Base-by-base conservation (phyloP, 2,329 filamentous ascomycete genomes). In the Pseudogymnoascus sp. region DNA sequence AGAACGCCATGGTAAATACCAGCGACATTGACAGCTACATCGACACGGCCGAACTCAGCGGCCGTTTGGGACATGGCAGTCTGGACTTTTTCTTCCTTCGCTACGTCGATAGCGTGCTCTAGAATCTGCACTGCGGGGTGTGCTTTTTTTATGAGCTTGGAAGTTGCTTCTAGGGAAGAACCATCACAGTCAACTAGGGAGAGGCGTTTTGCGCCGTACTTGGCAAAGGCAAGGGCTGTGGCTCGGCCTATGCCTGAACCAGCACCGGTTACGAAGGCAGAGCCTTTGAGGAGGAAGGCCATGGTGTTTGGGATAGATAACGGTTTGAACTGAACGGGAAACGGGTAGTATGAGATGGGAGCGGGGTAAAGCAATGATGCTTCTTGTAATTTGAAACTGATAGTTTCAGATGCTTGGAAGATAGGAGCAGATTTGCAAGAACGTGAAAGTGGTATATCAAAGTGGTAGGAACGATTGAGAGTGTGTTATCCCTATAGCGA, bases 21-120 rank as follows among this genome's bases (percentile, higher is more conserved):
- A 1, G 82, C 82, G 42, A 81, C 80, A 67, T 85, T 84, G 59
- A 84, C 75, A 0, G 80, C 81, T 36, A 82, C 74, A 65, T 85
- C 82, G 42, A 85, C 72, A 2, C 82, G 73, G 7, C 80, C 80
- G 68, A 84, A 84, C 58, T 72, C 68, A 12, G 72, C 68, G 1
- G 77, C 76, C 0, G 74, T 74, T 55, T 74, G 68, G 1, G 72
- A 70, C 6, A 85, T 70, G 18, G 74, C 76, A 3, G 71, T 65
- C n/a, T 77, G 74, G 5, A 84, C 76, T 15, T 76, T 73, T 1
- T 64, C 67, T 55, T 76, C 72, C 37, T 77, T 71, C 12, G 74
- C 71, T 4, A 84, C 80, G 67, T 85, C 78, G 18, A 81, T 67
- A 33, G 74, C 65, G 2, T 81, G 69, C 1, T 70, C 62, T 31